Percentiles rank a stretch among this genome's conserved stretches.
phyloP scores from a whole-genome alignment of 2,329 filamentous ascomycete species.

The Colletotrichum sp. region DNA sequence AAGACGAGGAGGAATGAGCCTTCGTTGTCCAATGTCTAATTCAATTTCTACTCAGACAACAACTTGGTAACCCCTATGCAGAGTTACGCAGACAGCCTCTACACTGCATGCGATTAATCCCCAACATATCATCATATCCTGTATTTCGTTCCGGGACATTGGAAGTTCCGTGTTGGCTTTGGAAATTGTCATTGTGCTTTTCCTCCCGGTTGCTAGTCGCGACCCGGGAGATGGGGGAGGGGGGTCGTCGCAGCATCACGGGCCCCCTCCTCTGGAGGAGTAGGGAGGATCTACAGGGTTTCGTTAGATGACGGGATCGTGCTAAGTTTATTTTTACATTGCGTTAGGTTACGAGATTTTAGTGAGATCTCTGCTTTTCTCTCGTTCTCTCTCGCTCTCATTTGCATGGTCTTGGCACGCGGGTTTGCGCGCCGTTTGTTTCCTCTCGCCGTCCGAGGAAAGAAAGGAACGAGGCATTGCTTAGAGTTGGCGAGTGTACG shows the following conservation, averaged over 20 bases:
- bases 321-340: not conserved
- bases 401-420: not conserved
- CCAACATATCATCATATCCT: too few species aligned
- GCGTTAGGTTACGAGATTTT: not conserved
- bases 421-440: not conserved
- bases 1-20: not conserved
- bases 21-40: not conserved
- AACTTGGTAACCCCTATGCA: not conserved
- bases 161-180: not conserved
- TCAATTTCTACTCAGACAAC: fast-evolving
- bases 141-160: not conserved
- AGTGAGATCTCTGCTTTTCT: not conserved
- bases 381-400: not conserved
- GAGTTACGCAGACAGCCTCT: not conserved
- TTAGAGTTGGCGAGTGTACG: not conserved
- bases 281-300: not conserved
- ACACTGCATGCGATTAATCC: not conserved
- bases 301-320: not conserved
- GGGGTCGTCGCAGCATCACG: not conserved
- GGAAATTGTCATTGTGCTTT: not conserved
- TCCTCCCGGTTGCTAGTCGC: not conserved
- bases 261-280: not conserved
- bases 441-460: not conserved
- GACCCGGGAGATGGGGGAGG: not conserved
- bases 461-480: not conserved